These are phyloP conservation scores for Pseudopyricularia javanii DNA, from an alignment of 2,329 filamentous ascomycete genomes.

Conservation along the genomic window DNA sequence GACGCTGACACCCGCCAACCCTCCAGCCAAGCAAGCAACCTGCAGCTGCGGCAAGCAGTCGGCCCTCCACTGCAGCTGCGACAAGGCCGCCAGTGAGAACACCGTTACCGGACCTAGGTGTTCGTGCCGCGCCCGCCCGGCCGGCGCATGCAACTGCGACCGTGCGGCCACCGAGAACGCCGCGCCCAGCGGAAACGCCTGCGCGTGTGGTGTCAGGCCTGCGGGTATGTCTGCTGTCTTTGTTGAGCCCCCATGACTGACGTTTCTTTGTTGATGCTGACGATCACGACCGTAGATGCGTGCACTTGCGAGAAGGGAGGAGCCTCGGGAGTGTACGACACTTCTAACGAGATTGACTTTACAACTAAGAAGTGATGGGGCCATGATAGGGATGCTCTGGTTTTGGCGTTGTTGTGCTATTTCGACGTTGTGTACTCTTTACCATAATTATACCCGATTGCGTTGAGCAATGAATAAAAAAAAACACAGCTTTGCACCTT, in stretches of 20 bases:
- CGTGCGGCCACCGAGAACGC: conserved; percentile 59
- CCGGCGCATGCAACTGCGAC: conserved; percentile 72
- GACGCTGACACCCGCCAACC: neutral
- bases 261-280: neutral
- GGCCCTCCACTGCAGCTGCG: conserved; percentile 78
- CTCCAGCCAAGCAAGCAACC: conserved; percentile 47
- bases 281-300: conserved; percentile 29
- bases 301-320: conserved; percentile 69
- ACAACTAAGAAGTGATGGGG: conserved; percentile 50
- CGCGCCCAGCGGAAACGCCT: conserved; percentile 46
- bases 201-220: conserved; percentile 66
- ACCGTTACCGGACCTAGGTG: conserved; percentile 58
- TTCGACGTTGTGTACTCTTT: neutral
- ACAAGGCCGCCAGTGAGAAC: conserved; percentile 68
- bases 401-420: neutral
- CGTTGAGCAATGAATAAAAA: neutral
- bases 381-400: neutral
- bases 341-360: conserved; percentile 68
- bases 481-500: too few relatives aligned
- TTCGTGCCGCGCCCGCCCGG: conserved; percentile 71
- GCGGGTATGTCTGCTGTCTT: conserved; percentile 42
- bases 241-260: neutral
- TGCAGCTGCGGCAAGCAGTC: conserved; percentile 87
- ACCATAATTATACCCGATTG: neutral
- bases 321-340: conserved; percentile 46